A percentile compares a stretch with the other conserved stretches of the same genome.
These are phyloP conservation scores for Selenicereus undatus DNA, from an alignment of 148 eudicot genomes.

Conservation along the genomic window DNA sequence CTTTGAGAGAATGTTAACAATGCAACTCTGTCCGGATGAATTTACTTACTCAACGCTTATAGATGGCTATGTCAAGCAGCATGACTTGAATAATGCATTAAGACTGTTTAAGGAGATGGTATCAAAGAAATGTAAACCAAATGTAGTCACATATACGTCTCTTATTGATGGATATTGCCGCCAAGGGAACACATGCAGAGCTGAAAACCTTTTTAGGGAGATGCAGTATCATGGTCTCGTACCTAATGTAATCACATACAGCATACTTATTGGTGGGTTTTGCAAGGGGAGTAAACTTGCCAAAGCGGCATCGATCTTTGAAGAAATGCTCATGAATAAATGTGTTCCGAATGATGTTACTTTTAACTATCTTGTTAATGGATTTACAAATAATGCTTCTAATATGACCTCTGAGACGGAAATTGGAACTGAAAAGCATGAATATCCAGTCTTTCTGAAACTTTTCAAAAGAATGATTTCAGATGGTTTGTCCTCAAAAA, in stretches of 20 bases:
- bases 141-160: slow-evolving; percentile 87
- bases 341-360: slow-evolving; percentile 78
- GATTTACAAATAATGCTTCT: slow-evolving; percentile 45
- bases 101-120: slow-evolving; percentile 47
- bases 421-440: slow-evolving; percentile 26
- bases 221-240: slow-evolving; percentile 53
- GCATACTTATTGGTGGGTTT: slow-evolving; percentile 61
- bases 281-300: slow-evolving; percentile 61
- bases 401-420: slow-evolving; percentile 14
- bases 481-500: slow-evolving; percentile 47
- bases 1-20: slow-evolving; percentile 47
- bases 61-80: slow-evolving; percentile 78
- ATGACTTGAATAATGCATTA: slow-evolving; percentile 58
- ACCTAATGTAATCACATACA: slow-evolving; percentile 81
- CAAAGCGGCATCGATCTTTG: slow-evolving; percentile 60
- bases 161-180: slow-evolving; percentile 71
- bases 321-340: slow-evolving; percentile 58
- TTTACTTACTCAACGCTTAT: slow-evolving; percentile 80
- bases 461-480: slow-evolving; percentile 46
- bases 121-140: slow-evolving; percentile 55
- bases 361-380: slow-evolving; percentile 64
- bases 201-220: slow-evolving; percentile 49
- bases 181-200: slow-evolving; percentile 40
- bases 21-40: slow-evolving; percentile 53
- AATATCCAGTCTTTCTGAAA: slow-evolving; percentile 35